A percentile compares a stretch with the other conserved stretches of the same genome.
Conservation (phyloP, 352 stramenopile genomes). For the Elongisporangium undulatum region DNA sequence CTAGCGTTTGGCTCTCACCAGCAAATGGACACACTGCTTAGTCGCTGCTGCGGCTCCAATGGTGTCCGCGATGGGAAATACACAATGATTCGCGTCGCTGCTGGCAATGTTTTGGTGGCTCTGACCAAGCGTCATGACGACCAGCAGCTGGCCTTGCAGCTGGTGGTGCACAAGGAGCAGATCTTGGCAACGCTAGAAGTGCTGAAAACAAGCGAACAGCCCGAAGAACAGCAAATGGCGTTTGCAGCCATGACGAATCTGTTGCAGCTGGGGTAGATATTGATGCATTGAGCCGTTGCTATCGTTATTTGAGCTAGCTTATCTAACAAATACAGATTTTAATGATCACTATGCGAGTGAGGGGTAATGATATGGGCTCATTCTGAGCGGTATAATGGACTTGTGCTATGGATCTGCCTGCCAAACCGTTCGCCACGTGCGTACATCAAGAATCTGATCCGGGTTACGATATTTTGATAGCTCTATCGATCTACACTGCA, state of each 20-base stretch:
- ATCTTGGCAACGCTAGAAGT: slow-evolving; percentile 33
- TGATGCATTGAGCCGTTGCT: not conserved
- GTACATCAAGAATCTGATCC: not conserved
- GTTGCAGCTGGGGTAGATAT: slow-evolving; percentile 15
- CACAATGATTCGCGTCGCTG: slow-evolving; percentile 61
- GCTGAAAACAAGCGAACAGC: slow-evolving; percentile 47
- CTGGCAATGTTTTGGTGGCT: slow-evolving; percentile 36
- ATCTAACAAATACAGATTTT: not conserved
- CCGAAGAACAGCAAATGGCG: slow-evolving; percentile 56
- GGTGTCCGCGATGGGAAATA: slow-evolving; percentile 69
- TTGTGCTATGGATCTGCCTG: not conserved
- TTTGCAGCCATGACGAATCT: slow-evolving; percentile 43
- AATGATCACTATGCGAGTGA: not conserved
- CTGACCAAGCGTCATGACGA: slow-evolving; percentile 31
- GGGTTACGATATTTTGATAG: not conserved
- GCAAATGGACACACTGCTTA: slow-evolving; percentile 29
- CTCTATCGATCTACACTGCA: no score
- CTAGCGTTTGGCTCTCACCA: slow-evolving; percentile 14
- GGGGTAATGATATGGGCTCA: no score
- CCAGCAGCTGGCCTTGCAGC: slow-evolving; percentile 28
- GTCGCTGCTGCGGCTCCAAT: slow-evolving; percentile 40
- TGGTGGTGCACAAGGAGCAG: slow-evolving; percentile 48
- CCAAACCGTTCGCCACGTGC: not conserved
- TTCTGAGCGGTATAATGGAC: not conserved
- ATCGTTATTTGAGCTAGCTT: not conserved